Evolutionary conservation across 2,329 filamentous ascomycete species (phyloP).

Genomic region (Ascochyta pisi): DNA sequence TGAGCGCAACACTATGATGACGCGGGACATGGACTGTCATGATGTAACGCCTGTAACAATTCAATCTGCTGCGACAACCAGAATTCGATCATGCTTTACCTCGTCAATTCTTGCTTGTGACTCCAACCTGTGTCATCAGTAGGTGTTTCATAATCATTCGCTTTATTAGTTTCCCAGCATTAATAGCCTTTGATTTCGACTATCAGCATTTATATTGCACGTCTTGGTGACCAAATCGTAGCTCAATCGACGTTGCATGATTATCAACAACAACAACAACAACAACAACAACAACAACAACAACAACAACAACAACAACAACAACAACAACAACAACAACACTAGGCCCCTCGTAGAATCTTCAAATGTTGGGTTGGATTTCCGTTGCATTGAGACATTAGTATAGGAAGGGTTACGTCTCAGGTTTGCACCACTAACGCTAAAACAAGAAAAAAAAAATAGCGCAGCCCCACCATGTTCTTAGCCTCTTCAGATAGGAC

Average conservation of each 20-base stretch:
- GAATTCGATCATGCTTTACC: not conserved
- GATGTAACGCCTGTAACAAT: constrained; percentile 14
- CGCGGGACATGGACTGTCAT: constrained; percentile 11
- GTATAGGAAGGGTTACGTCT: not conserved
- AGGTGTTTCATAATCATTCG: too few relatives aligned
- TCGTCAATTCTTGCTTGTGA: not conserved
- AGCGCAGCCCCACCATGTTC: not conserved
- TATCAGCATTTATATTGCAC: not conserved
- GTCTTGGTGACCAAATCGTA: not conserved
- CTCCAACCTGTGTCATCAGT: too few relatives aligned
- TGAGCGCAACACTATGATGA: constrained; percentile 12
- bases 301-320: too few relatives aligned
- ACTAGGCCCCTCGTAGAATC: not conserved
- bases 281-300: not conserved
- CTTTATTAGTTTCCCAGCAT: too few relatives aligned
- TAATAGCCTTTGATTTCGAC: too few relatives aligned
- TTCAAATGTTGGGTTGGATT: not conserved
- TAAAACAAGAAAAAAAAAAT: not conserved
- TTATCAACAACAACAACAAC: not conserved
- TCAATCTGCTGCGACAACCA: not conserved
- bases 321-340: too few relatives aligned
- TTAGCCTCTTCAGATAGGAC: not conserved
- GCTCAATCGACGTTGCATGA: not conserved
- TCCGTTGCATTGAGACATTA: not conserved
- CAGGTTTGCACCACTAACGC: not conserved